phyloP scores from a whole-genome alignment of 805 yeast genomes.

The Maudiozyma saulgeensis region DNA sequence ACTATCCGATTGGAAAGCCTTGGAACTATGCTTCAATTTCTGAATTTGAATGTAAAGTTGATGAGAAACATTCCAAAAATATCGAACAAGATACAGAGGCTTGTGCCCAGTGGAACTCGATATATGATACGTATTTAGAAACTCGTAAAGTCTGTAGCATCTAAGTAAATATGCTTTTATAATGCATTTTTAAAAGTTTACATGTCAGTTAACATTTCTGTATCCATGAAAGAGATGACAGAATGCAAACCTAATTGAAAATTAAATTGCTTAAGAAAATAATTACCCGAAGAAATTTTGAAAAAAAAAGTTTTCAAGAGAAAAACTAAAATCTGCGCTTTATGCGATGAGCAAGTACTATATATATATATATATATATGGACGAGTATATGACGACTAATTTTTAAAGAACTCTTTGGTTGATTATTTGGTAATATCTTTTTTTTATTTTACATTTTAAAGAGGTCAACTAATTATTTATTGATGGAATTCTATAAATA shows the following conservation, averaged over 20 bases:
- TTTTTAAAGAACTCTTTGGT: not conserved
- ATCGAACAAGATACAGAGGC: conserved; percentile 7
- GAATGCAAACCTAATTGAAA: too few species aligned
- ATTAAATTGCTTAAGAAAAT: too few species aligned
- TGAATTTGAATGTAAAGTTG: conserved; percentile 16
- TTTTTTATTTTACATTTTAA: not conserved
- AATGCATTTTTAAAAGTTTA: too few species aligned
- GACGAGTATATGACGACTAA: not conserved
- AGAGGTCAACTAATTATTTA: conserved; percentile 4
- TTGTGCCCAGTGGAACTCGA: conserved; percentile 22
- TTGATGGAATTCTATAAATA: conserved; percentile 7
- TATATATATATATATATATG: too few species aligned
- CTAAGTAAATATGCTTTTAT: not conserved
- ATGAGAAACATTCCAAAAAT: conserved; percentile 6
- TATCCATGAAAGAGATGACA: too few species aligned
- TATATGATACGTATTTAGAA: conserved; percentile 13
- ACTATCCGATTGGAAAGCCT: conserved; percentile 58
- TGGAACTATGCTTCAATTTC: conserved; percentile 34
- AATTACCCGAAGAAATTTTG: too few species aligned
- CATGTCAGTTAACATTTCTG: too few species aligned
- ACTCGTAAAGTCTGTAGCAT: conserved; percentile 12
- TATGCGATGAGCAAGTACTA: too few species aligned
- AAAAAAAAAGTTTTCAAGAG: too few species aligned
- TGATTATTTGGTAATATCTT: too few species aligned
- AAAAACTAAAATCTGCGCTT: too few species aligned